A percentile compares a stretch with the other conserved stretches of the same genome.
Evolutionary conservation across 805 yeast species (phyloP).

Genomic region (Kazachstania africana): DNA sequence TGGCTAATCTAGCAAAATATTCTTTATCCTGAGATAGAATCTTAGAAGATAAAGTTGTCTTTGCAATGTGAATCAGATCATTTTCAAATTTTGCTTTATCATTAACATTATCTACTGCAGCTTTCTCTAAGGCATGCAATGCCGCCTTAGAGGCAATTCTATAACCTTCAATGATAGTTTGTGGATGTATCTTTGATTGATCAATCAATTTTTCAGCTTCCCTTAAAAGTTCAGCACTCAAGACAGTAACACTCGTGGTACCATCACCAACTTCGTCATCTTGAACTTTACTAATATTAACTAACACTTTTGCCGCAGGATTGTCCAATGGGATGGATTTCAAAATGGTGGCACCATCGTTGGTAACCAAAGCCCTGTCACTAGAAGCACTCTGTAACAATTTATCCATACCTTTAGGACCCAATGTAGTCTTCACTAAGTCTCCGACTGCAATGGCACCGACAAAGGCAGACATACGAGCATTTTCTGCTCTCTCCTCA

Average conservation of each 20-base stretch:
- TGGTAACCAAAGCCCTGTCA: slow-evolving; percentile 72
- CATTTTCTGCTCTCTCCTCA: slow-evolving; percentile 96
- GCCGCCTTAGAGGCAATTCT: slow-evolving; percentile 86
- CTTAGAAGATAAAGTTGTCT: slow-evolving; percentile 87
- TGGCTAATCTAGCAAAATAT: slow-evolving; percentile 79
- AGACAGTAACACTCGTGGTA: slow-evolving; percentile 88
- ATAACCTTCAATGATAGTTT: slow-evolving; percentile 92
- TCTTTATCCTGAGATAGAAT: slow-evolving; percentile 91
- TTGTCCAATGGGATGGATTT: slow-evolving; percentile 91
- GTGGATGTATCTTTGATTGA: slow-evolving; percentile 84
- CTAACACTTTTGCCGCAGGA: slow-evolving; percentile 94
- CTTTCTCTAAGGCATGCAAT: slow-evolving; percentile 57
- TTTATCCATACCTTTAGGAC: slow-evolving; percentile 99
- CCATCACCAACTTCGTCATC: slow-evolving; percentile 99
- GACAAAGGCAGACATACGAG: slow-evolving; percentile 92
- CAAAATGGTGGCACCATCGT: slow-evolving; percentile 96
- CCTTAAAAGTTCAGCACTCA: slow-evolving; percentile 81
- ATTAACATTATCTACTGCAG: slow-evolving; percentile 62
- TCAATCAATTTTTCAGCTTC: slow-evolving; percentile 92
- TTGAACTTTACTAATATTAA: slow-evolving; percentile 89
- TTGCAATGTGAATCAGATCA: slow-evolving; percentile 80
- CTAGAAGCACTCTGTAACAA: slow-evolving; percentile 77
- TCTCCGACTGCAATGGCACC: slow-evolving; percentile 99
- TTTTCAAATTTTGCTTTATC: slow-evolving; percentile 50
- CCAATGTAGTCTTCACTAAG: slow-evolving; percentile 83